A percentile compares a stretch with the other conserved stretches of the same genome.
Evolutionary conservation across 106 monocot genomes (phyloP).

Genomic region (Alisma plantagoaquatica): DNA sequence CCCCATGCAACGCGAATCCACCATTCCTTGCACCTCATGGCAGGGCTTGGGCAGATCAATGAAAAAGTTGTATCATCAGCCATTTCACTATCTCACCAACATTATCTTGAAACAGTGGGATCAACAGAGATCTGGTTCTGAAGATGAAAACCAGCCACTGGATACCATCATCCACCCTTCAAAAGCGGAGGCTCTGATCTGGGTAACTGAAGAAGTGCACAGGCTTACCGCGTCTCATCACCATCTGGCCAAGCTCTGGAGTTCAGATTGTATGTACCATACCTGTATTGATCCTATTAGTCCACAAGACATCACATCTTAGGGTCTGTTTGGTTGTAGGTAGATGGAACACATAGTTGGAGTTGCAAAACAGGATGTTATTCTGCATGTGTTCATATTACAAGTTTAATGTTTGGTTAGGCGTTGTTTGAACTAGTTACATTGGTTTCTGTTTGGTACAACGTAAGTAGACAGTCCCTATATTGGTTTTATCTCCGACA

Average conservation of each 20-base stretch:
- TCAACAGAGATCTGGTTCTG: constrained; percentile 30
- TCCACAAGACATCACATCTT: no score
- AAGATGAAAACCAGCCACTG: constrained; percentile 27
- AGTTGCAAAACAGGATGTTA: no score
- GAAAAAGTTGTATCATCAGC: constrained; percentile 68
- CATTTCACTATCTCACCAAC: constrained; percentile 81
- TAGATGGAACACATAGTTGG: no score
- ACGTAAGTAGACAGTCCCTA: no score
- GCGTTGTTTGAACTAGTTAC: no score
- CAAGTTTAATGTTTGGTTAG: no score
- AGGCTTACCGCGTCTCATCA: constrained; percentile 44
- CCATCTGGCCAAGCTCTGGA: constrained; percentile 64
- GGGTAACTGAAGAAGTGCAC: constrained; percentile 72
- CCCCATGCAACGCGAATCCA: constrained; percentile 36
- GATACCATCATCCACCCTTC: constrained; percentile 58
- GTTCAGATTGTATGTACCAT: constrained; percentile 63
- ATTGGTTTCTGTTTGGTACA: no score
- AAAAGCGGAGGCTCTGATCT: constrained; percentile 79
- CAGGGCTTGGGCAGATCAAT: constrained; percentile 49
- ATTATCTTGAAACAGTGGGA: constrained; percentile 58
- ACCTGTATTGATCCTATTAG: constrained; percentile 45
- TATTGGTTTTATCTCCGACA: no score
- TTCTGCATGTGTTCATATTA: no score
- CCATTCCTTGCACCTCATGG: constrained; percentile 71
- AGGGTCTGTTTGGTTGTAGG: no score